These are phyloP conservation scores for Talaromyces nanjingensis DNA, from an alignment of 495 filamentous ascomycete genomes.

Conservation along the genomic window DNA sequence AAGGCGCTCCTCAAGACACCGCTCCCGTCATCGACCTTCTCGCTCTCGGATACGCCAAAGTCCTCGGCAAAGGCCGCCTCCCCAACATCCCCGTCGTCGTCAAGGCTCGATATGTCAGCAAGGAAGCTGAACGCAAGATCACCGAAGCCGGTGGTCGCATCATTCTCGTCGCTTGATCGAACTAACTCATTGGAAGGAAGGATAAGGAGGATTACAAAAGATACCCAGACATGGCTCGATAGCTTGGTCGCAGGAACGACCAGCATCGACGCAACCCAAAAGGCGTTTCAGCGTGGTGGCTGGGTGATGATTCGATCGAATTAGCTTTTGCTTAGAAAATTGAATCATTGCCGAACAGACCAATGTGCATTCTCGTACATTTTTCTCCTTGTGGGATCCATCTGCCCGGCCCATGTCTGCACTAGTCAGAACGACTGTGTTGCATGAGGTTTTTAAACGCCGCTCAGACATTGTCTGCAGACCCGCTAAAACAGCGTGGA, in stretches of 20 bases:
- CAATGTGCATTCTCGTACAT: slow-evolving; percentile 10
- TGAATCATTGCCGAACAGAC: slow-evolving; percentile 12
- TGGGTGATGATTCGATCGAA: slow-evolving; percentile 10
- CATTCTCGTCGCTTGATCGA: slow-evolving; percentile 75
- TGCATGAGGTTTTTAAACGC: background rate
- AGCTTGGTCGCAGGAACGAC: slow-evolving; percentile 7
- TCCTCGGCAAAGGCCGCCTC: slow-evolving; percentile 87
- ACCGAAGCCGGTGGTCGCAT: slow-evolving; percentile 82
- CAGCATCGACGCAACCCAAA: background rate
- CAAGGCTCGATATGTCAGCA: slow-evolving; percentile 80
- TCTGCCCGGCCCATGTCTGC: background rate
- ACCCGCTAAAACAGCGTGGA: background rate
- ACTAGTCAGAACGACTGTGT: background rate
- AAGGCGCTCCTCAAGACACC: slow-evolving; percentile 62
- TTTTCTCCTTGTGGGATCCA: background rate
- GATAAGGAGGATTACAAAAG: background rate
- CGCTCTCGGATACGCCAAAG: slow-evolving; percentile 85
- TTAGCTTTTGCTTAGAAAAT: slow-evolving; percentile 12
- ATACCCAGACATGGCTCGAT: slow-evolving; percentile 2
- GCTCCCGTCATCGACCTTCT: slow-evolving; percentile 90
- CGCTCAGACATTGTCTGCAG: background rate
- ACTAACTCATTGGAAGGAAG: background rate
- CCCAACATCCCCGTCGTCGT: slow-evolving; percentile 81
- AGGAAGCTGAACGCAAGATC: slow-evolving; percentile 90
- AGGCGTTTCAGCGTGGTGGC: slow-evolving; percentile 12